Evolutionary conservation across 108 stramenopile genomes (phyloP).

Genomic region (Parietichytrium sp.): DNA sequence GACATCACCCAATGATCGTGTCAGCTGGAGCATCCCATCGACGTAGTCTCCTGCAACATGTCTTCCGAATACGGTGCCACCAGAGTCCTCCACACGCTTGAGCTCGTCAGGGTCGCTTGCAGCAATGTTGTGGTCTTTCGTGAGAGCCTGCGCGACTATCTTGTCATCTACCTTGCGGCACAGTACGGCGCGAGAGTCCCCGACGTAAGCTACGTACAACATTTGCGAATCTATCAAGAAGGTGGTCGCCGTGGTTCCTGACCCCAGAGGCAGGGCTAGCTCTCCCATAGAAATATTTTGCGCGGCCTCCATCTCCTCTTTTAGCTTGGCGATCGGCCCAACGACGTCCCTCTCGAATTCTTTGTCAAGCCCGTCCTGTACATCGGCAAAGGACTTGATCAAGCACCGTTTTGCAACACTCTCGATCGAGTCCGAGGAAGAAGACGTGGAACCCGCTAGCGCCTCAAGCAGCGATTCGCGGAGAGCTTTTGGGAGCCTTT

Average conservation of each 20-base stretch:
- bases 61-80: neutral
- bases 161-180: neutral
- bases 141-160: neutral
- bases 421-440: neutral
- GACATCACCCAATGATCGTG: constrained; percentile 14
- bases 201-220: neutral
- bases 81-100: neutral
- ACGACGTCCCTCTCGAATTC: constrained; percentile 8
- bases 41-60: constrained; percentile 25
- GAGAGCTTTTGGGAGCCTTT: neutral
- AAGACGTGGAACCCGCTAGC: neutral
- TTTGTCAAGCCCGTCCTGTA: neutral
- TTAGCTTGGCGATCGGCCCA: neutral
- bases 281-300: neutral
- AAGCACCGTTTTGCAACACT: no score
- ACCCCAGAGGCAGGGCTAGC: constrained; percentile 1
- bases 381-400: neutral
- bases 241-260: constrained; percentile 1
- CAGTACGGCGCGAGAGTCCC: constrained; percentile 20
- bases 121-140: neutral
- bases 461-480: neutral
- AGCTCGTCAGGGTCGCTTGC: neutral
- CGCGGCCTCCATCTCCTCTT: constrained; percentile 12
- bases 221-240: neutral
- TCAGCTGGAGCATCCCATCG: constrained; percentile 35